Evolutionary conservation across 148 eudicot genomes (phyloP).

Genomic region (Oxyria digyna): DNA sequence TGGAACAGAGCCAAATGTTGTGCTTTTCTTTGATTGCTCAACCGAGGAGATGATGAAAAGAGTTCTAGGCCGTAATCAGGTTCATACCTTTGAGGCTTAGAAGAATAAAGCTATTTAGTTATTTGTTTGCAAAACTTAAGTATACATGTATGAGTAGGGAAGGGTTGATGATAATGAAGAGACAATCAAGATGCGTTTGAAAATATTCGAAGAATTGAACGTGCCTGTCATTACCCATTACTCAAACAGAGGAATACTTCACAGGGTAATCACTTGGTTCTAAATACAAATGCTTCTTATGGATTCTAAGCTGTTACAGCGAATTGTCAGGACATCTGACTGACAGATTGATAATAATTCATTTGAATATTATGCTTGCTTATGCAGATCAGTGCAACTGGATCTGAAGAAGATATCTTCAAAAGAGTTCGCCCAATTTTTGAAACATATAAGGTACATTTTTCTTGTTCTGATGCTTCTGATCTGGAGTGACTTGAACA

Average conservation of each 20-base stretch:
- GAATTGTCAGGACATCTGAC: no score
- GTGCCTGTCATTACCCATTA: slow-evolving; percentile 82
- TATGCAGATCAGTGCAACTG: slow-evolving; percentile 69
- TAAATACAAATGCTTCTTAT: no score
- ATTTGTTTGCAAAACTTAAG: background rate
- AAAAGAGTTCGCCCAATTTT: slow-evolving; percentile 56
- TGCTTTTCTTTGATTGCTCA: slow-evolving; percentile 93
- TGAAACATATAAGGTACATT: slow-evolving; percentile 38
- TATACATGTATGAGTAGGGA: slow-evolving; percentile 32
- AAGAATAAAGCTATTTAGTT: background rate
- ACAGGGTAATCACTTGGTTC: slow-evolving; percentile 42
- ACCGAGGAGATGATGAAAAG: slow-evolving; percentile 86
- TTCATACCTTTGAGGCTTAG: slow-evolving; percentile 6
- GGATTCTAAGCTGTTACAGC: no score
- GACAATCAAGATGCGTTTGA: slow-evolving; percentile 65
- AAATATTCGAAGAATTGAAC: slow-evolving; percentile 55
- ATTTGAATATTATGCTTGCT: background rate
- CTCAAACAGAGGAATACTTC: slow-evolving; percentile 63
- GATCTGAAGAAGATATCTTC: slow-evolving; percentile 75
- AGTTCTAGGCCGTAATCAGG: slow-evolving; percentile 79
- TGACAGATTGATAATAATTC: background rate
- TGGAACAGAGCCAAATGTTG: slow-evolving; percentile 71
- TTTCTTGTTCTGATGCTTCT: background rate
- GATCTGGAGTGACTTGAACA: background rate
- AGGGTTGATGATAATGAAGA: slow-evolving; percentile 81